These are phyloP conservation scores for Candida pseudofarinosa DNA, from an alignment of 805 yeast genomes.

Conservation along the genomic window DNA sequence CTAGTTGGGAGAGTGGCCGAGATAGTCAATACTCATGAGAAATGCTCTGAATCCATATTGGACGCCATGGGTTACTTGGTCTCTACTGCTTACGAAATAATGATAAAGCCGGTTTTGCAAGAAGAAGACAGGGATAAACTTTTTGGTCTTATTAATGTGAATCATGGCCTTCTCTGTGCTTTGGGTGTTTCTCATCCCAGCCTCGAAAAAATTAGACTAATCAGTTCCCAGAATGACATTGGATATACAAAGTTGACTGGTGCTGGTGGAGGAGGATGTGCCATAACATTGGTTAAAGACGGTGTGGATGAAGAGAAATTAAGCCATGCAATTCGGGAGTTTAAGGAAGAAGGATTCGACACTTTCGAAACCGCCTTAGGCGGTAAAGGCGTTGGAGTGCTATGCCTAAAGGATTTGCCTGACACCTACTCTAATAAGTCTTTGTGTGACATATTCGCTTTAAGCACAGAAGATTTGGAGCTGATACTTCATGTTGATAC, in stretches of 20 bases:
- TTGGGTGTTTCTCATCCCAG: constrained; percentile 92
- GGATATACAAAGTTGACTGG: constrained; percentile 96
- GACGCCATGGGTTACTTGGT: constrained; percentile 76
- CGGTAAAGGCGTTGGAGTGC: constrained; percentile 79
- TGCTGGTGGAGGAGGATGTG: constrained; percentile 99
- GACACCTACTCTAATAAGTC: constrained; percentile 9
- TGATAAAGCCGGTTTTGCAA: constrained; percentile 50
- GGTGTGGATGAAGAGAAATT: constrained; percentile 31
- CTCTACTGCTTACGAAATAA: constrained; percentile 63
- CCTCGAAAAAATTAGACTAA: constrained; percentile 67
- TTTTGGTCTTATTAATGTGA: constrained; percentile 65
- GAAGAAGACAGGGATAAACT: constrained; percentile 36
- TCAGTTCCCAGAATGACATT: constrained; percentile 58
- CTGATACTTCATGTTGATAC: constrained; percentile 40
- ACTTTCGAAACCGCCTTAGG: constrained; percentile 80
- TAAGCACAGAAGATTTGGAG: constrained; percentile 40
- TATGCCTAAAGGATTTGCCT: constrained; percentile 15
- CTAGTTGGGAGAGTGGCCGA: constrained; percentile 74
- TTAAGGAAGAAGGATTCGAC: constrained; percentile 54
- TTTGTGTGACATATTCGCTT: constrained; percentile 33
- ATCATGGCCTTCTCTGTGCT: constrained; percentile 83
- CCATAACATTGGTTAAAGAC: constrained; percentile 72
- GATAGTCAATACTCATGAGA: constrained; percentile 50
- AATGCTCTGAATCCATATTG: constrained; percentile 53
- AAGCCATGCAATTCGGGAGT: constrained; percentile 31